Conservation (phyloP, 2,329 filamentous ascomycete species). For the Aureobasidium mangrovei region DNA sequence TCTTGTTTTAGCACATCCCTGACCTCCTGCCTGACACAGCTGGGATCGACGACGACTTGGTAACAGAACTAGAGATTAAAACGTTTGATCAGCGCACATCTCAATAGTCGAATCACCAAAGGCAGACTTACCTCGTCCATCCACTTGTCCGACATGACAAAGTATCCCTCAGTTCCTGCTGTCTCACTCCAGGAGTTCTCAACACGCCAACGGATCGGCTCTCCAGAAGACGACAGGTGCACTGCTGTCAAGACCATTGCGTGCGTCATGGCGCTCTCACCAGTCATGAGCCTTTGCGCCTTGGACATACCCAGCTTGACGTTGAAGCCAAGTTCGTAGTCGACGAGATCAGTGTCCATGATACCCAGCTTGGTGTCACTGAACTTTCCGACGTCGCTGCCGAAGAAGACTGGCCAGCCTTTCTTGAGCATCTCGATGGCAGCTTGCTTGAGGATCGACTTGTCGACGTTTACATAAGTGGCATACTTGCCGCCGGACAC, state of each 20-base stretch:
- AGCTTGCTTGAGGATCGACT: conserved; percentile 60
- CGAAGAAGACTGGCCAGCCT: conserved; percentile 79
- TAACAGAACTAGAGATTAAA: conserved; percentile 52
- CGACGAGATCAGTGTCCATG: conserved; percentile 69
- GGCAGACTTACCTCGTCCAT: conserved; percentile 35
- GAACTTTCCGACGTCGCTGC: conserved; percentile 78
- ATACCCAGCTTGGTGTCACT: conserved; percentile 59
- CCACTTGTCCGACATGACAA: conserved; percentile 73
- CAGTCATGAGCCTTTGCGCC: conserved; percentile 61
- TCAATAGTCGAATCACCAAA: neutral
- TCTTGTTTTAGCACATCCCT: conserved; percentile 61
- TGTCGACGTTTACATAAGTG: conserved; percentile 76
- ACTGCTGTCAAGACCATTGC: conserved; percentile 88
- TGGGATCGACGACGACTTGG: conserved; percentile 74
- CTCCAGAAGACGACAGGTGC: conserved; percentile 59
- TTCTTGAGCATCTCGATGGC: conserved; percentile 70
- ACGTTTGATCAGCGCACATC: neutral
- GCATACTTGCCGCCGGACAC: conserved; percentile 67
- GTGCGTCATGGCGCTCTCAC: conserved; percentile 80
- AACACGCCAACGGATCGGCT: conserved; percentile 69
- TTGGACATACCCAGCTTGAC: conserved; percentile 65
- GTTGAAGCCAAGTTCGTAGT: conserved; percentile 80
- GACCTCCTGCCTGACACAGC: conserved; percentile 50
- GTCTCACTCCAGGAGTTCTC: conserved; percentile 75
- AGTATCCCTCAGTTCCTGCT: conserved; percentile 69